Evolutionary conservation across 2,329 filamentous ascomycete species (phyloP).

Genomic region (Dothideomycetes sp.): DNA sequence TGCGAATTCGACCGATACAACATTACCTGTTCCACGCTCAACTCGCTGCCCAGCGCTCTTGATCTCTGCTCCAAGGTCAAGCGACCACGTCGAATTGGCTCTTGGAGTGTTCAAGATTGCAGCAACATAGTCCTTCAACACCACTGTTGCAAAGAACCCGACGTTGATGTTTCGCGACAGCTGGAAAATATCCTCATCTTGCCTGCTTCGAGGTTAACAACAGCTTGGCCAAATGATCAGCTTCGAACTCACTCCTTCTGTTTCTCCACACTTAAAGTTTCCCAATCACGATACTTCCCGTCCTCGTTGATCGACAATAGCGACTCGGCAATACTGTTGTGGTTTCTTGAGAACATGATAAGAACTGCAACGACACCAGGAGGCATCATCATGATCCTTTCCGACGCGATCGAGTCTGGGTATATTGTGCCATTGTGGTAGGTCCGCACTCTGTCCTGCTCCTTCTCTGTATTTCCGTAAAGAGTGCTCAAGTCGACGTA

Average conservation of each 20-base stretch:
- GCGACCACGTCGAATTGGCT: constrained; percentile 34
- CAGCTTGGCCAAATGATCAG: neutral
- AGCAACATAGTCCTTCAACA: constrained; percentile 35
- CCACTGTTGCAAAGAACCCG: constrained; percentile 35
- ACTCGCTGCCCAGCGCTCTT: constrained; percentile 28
- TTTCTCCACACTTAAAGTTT: constrained; percentile 23
- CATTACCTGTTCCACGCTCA: constrained; percentile 32
- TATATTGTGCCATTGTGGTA: constrained; percentile 31
- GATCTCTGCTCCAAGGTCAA: constrained; percentile 35
- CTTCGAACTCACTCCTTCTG: constrained; percentile 25
- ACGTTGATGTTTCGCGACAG: constrained; percentile 36
- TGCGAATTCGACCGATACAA: constrained; percentile 36
- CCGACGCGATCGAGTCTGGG: constrained; percentile 33
- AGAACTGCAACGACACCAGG: constrained; percentile 32
- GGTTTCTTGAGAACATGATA: constrained; percentile 35
- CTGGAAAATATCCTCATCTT: constrained; percentile 40
- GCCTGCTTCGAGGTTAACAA: constrained; percentile 19
- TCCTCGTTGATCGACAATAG: constrained; percentile 32
- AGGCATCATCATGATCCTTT: constrained; percentile 38
- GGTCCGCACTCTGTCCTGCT: constrained; percentile 33
- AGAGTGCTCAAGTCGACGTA: constrained; percentile 38
- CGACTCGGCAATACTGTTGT: constrained; percentile 31
- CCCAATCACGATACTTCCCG: constrained; percentile 32
- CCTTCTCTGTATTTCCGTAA: constrained; percentile 33
- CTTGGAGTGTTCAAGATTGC: constrained; percentile 36